Evolutionary conservation across 768 basidiomycete species (phyloP), one percentile per base, ranked within the genome.

Genomic region (Udeniomyces megalosporus): DNA sequence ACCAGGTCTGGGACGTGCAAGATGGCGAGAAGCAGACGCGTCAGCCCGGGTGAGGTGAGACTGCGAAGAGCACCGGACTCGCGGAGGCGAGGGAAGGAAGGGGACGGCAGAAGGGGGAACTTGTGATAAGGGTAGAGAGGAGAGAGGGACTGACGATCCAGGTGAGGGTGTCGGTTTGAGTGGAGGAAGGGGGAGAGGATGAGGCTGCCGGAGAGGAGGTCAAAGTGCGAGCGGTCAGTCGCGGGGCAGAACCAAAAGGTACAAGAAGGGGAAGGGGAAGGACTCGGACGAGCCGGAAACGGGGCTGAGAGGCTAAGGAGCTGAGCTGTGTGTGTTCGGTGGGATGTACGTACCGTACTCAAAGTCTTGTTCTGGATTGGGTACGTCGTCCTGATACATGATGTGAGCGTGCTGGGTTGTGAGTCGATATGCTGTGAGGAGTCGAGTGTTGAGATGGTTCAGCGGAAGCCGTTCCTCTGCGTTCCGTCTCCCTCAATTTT

Each of bases 101-200:
- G 24, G 34, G 22, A 35, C 11, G 24, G 15, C 20, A 50, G 46
- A 22, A 10, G 48, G 38, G 32, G 28, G 34, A 50, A 17, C 32
- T 28, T 42, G 20, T 10, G 12, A 1, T 15, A n/a, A 44, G 24
- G 24, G 8, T 15, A 10, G 49, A 7, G 38, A 20, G n/a, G 6
- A 4, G 22, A 31, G 32, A 24, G 48, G 26, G 49, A 55, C 63
- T 58, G 26, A 65, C 63, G 45, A 65, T 65, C 63, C 63, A 65
- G 2, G 63, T 65, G 17, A 65, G 53, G 2, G 63, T 65, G 5
- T 45, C 47, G 1, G 63, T 65, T 56, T 65, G 63, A 4, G 58
- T 60, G 6, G 57, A 59, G n/a, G 50, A 53, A 10, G 63, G 52
- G 10, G 58, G 63, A 20, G 63, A 65, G n/a, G 58, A 59, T n/a